phyloP scores from a whole-genome alignment of 129 eudicot species.

The Scalesia atractyloides region DNA sequence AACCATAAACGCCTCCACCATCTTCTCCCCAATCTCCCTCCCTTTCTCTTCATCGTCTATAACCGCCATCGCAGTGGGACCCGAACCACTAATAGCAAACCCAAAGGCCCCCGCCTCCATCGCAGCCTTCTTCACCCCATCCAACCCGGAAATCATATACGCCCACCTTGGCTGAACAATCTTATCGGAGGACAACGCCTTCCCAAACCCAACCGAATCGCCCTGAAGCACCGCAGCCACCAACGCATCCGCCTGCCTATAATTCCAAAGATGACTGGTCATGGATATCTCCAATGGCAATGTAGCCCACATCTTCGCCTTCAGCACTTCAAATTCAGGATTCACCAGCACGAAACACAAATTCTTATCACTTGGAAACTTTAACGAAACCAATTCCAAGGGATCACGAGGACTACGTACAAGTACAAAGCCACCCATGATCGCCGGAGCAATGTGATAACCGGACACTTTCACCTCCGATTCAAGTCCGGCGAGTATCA shows the following conservation, averaged over 20 bases:
- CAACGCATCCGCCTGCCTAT: slow-evolving; percentile 79
- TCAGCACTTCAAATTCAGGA: slow-evolving; percentile 89
- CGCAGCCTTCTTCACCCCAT: slow-evolving; percentile 72
- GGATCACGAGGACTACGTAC: slow-evolving; percentile 76
- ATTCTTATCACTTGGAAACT: slow-evolving; percentile 58
- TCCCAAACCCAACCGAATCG: slow-evolving; percentile 60
- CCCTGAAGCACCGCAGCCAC: slow-evolving; percentile 82
- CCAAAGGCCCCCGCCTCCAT: slow-evolving; percentile 82
- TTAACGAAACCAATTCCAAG: slow-evolving; percentile 53
- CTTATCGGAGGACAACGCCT: slow-evolving; percentile 69
- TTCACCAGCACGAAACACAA: slow-evolving; percentile 63
- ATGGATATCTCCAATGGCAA: slow-evolving; percentile 45
- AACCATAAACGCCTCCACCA: slow-evolving; percentile 74
- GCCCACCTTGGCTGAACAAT: slow-evolving; percentile 83
- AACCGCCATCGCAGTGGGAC: slow-evolving; percentile 89
- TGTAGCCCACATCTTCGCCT: slow-evolving; percentile 85
- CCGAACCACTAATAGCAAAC: slow-evolving; percentile 88
- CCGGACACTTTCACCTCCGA: slow-evolving; percentile 81
- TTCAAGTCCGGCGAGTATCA: slow-evolving; percentile 71
- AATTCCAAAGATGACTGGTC: slow-evolving; percentile 85
- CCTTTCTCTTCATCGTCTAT: slow-evolving; percentile 60
- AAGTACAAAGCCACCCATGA: slow-evolving; percentile 83
- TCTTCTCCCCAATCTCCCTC: slow-evolving; percentile 66
- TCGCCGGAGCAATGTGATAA: slow-evolving; percentile 79
- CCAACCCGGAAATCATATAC: slow-evolving; percentile 87